These are phyloP conservation scores for Trichosporon coremiiforme DNA, from an alignment of 1,284 basidiomycete species.

Conservation along the genomic window DNA sequence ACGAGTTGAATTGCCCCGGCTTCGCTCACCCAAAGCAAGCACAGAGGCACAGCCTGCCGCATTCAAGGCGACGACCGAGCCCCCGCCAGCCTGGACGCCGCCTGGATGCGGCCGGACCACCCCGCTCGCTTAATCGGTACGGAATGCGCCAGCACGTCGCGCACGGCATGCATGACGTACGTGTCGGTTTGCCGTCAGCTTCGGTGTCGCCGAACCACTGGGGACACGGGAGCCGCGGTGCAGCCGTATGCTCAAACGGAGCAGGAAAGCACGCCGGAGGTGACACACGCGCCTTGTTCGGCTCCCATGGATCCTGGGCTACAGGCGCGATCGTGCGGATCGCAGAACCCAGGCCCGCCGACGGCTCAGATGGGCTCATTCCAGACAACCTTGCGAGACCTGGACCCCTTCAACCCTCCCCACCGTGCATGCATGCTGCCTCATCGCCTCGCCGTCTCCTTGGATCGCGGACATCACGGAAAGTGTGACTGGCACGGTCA, in stretches of 20 bases:
- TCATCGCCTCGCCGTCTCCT: background rate
- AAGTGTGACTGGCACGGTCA: background rate
- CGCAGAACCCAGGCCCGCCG: background rate
- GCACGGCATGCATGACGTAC: constrained; percentile 8
- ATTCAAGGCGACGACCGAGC: background rate
- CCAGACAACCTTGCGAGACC: background rate
- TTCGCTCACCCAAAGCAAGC: background rate
- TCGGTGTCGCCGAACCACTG: background rate
- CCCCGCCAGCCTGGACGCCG: background rate
- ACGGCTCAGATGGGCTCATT: background rate
- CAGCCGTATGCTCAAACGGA: background rate
- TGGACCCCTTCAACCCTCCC: background rate
- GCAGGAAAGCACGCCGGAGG: background rate
- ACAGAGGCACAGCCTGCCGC: background rate
- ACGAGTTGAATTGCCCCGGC: constrained; percentile 2
- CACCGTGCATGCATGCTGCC: background rate
- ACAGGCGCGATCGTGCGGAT: background rate
- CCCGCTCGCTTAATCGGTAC: background rate
- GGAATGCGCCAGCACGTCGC: background rate
- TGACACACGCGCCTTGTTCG: background rate
- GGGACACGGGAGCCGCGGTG: background rate
- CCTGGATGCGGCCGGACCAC: constrained; percentile 5
- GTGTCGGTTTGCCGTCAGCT: background rate
- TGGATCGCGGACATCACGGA: background rate
- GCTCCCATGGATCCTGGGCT: background rate